phyloP scores from a whole-genome alignment of 768 basidiomycete species.

The Russula vinacea region DNA sequence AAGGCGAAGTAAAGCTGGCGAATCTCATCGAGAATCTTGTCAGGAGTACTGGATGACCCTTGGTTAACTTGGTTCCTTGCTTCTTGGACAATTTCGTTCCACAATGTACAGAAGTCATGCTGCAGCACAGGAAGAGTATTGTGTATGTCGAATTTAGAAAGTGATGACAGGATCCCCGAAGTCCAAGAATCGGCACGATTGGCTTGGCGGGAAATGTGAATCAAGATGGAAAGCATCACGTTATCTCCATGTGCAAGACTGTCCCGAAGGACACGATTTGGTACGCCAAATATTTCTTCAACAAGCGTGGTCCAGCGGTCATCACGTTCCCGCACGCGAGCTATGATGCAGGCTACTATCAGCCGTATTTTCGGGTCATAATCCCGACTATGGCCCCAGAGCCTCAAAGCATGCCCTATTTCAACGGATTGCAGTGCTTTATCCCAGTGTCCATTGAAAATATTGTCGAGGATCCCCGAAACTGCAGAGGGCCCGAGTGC shows the following conservation, averaged over 20 bases:
- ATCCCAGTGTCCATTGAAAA: not conserved
- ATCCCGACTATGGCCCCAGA: not conserved
- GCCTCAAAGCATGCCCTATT: not conserved
- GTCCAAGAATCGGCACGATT: no score
- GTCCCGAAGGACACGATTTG: not conserved
- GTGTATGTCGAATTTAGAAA: not conserved
- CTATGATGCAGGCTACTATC: not conserved
- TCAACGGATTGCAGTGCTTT: not conserved
- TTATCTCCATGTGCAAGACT: not conserved
- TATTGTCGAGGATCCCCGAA: not conserved
- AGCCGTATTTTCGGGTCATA: not conserved
- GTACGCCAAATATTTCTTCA: not conserved
- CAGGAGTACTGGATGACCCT: not conserved
- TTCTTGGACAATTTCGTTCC: not conserved
- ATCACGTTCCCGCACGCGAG: not conserved
- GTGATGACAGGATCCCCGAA: not conserved
- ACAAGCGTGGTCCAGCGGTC: not conserved
- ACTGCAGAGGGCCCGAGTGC: not conserved
- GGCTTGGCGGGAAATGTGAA: not conserved
- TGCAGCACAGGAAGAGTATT: not conserved
- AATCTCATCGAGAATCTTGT: not conserved
- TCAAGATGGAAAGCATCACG: slow-evolving; percentile 3
- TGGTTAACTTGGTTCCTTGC: not conserved
- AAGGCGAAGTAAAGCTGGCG: not conserved
- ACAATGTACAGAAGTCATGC: not conserved